These are phyloP conservation scores for Myxozyma geophila DNA, from an alignment of 805 yeast species.

Conservation along the genomic window DNA sequence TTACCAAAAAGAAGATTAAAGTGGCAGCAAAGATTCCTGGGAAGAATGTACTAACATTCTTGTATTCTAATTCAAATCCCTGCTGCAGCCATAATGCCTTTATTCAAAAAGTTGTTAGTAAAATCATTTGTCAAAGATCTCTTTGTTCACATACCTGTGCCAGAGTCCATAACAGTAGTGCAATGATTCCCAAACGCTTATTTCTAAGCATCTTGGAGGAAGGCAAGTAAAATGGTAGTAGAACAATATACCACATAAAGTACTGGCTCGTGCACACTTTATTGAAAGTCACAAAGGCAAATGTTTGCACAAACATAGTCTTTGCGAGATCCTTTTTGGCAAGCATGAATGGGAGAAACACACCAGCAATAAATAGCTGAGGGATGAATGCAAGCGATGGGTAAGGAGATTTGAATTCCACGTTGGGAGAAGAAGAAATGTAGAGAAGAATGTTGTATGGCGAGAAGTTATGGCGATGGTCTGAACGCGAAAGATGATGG, in stretches of 20 bases:
- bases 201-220: slow-evolving; percentile 36
- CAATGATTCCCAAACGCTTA: slow-evolving; percentile 47
- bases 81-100: slow-evolving; percentile 80
- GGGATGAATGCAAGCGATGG: slow-evolving; percentile 80
- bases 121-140: neutral
- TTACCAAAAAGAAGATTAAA: slow-evolving; percentile 61
- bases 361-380: slow-evolving; percentile 64
- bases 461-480: slow-evolving; percentile 95
- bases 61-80: slow-evolving; percentile 81
- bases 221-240: slow-evolving; percentile 73
- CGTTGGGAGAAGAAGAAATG: slow-evolving; percentile 45
- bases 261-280: slow-evolving; percentile 93
- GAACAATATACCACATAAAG: slow-evolving; percentile 90
- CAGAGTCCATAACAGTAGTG: slow-evolving; percentile 63
- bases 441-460: slow-evolving; percentile 74
- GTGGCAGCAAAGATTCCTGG: slow-evolving; percentile 63
- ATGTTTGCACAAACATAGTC: slow-evolving; percentile 74
- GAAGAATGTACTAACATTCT: slow-evolving; percentile 68
- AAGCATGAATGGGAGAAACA: slow-evolving; percentile 61
- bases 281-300: slow-evolving; percentile 75
- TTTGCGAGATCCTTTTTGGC: slow-evolving; percentile 52
- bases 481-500: slow-evolving; percentile 81
- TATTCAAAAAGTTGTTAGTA: neutral
- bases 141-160: slow-evolving; percentile 42
- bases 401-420: slow-evolving; percentile 38